Base-by-base conservation (phyloP, 2,329 filamentous ascomycete genomes). In the Colletotrichum neosansevieriae region DNA sequence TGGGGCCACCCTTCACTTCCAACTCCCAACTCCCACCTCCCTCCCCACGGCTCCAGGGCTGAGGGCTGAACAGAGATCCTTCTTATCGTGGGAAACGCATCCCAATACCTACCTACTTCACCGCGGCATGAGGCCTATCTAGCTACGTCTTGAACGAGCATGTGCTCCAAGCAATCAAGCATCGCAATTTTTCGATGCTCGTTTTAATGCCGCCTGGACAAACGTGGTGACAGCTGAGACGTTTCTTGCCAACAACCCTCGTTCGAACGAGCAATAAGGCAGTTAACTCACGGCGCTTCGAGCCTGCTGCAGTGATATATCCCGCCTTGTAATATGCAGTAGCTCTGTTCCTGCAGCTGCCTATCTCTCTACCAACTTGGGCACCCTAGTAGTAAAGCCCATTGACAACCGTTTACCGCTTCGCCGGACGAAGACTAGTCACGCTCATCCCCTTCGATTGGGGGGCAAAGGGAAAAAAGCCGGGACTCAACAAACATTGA, bases 261-360 rank as follows among this genome's bases (percentile, higher is more conserved):
- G 38, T 58, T 45, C 63, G 15, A 7, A 53, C 10, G 38, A n/a
- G 15, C 45, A 44, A 65, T 24, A 47, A 36, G 44, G 45, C 50
- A 29, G n/a, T 45, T 45, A 49, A 64, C 38, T 44, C 24, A 40
- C 24, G 24, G 24, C 24, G 62, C 58, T 50, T 64, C 62, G 19
- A 56, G 58, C 58, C 50, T 65, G 38, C 24, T 62, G 36, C 44
- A 36, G 56, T 44, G 19, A 42, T 11, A 42, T 57, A 19, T 44
- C n/a, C 54, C 32, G 29, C 21, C 59, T 45, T 13, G 38, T 62
- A 17, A 38, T 12, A 58, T 59, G 61, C 61, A 56, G 49, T 56
- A 50, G 17, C 56, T 65, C 45, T 47, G 66, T 69, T 65, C 61
- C 66, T 66, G 66, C 66, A 69, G 66, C 51, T 40, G 12, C 17